A percentile compares a stretch with the other conserved stretches of the same genome.
Evolutionary conservation across 164 flowering plant genomes (phyloP).

Genomic region (Dillenia suffruticosa): DNA sequence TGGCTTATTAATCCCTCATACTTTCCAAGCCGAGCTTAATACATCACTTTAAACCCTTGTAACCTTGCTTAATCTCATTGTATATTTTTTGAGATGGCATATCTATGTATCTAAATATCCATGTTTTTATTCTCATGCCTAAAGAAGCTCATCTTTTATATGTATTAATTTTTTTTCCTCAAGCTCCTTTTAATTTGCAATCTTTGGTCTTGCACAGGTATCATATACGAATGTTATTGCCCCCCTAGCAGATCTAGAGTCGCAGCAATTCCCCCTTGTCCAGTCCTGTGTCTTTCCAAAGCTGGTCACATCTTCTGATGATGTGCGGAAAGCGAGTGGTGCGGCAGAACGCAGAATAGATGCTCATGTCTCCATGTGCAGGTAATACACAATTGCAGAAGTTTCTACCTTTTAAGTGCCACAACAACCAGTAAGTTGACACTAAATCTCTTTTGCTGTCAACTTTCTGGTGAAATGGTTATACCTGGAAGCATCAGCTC

Average conservation of each 20-base stretch:
- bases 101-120: too few species aligned
- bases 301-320: slow-evolving; percentile 63
- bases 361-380: slow-evolving; percentile 61
- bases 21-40: too few species aligned
- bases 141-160: background rate
- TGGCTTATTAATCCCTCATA: too few species aligned
- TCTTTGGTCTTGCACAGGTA: slow-evolving; percentile 41
- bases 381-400: slow-evolving; percentile 31
- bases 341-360: slow-evolving; percentile 87
- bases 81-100: too few species aligned
- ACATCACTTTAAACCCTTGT: too few species aligned
- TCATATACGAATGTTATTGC: slow-evolving; percentile 55
- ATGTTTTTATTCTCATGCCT: too few species aligned
- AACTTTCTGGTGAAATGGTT: too few species aligned
- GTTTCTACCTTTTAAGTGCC: too few species aligned
- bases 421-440: too few species aligned
- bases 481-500: too few species aligned
- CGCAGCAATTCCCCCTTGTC: slow-evolving; percentile 69
- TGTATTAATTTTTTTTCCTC: background rate
- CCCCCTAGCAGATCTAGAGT: slow-evolving; percentile 83
- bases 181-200: slow-evolving; percentile 1
- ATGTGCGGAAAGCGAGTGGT: slow-evolving; percentile 77
- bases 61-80: too few species aligned
- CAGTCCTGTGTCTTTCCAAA: slow-evolving; percentile 87
- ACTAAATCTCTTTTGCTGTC: too few species aligned